phyloP scores from a whole-genome alignment of 306 rosid species.

The Abrus precatorius region DNA sequence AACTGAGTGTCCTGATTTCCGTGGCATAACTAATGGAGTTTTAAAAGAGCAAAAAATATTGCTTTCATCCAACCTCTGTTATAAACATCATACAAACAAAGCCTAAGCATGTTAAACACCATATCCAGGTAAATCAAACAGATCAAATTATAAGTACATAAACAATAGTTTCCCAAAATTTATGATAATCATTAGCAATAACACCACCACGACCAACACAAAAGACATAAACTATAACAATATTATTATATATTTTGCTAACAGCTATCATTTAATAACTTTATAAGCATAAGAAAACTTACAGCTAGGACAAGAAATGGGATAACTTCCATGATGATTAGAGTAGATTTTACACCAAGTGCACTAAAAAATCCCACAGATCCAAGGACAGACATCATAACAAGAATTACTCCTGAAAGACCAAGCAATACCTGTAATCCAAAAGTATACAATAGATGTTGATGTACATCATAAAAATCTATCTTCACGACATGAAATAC shows the following conservation, averaged over 20 bases:
- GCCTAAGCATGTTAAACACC: not conserved
- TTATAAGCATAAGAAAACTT: constrained; percentile 59
- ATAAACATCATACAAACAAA: too few relatives aligned
- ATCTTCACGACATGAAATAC: constrained; percentile 25
- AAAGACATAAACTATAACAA: constrained; percentile 3
- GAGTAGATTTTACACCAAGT: constrained; percentile 90
- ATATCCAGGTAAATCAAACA: constrained; percentile 30
- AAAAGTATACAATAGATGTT: constrained; percentile 42
- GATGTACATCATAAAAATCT: constrained; percentile 30
- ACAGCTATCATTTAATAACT: constrained; percentile 17
- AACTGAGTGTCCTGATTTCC: too few relatives aligned
- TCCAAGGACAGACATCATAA: constrained; percentile 94
- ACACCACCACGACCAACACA: constrained; percentile 21
- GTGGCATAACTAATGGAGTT: too few relatives aligned
- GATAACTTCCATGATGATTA: constrained; percentile 98
- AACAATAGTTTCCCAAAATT: not conserved
- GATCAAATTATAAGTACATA: not conserved
- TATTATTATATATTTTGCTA: not conserved
- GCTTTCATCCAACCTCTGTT: too few relatives aligned
- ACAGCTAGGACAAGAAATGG: constrained; percentile 99
- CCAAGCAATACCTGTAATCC: constrained; percentile 87
- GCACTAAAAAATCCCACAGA: constrained; percentile 96
- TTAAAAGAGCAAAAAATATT: too few relatives aligned
- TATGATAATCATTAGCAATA: not conserved
- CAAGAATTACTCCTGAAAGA: constrained; percentile 91